phyloP scores from a whole-genome alignment of 2,329 filamentous ascomycete genomes.

The Ophiostoma perfectum region DNA sequence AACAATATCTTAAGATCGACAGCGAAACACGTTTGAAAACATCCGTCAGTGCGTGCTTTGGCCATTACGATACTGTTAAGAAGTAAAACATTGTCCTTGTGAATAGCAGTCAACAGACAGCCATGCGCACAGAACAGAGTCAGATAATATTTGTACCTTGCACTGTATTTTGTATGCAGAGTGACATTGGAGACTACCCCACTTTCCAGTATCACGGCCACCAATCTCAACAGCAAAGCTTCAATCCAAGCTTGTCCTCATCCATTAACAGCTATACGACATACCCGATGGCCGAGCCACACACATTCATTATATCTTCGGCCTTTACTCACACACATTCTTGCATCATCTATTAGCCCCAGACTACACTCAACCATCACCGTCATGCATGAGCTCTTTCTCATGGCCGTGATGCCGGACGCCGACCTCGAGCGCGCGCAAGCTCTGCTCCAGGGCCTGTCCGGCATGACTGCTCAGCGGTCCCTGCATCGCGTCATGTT shows the following conservation, averaged over 20 bases:
- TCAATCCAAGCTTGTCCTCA: neutral
- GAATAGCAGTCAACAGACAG: no score
- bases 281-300: no score
- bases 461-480: slow-evolving; percentile 50
- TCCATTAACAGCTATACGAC: neutral
- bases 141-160: neutral
- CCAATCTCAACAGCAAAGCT: slow-evolving; percentile 11
- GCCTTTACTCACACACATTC: no score
- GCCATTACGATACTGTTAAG: no score
- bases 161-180: neutral
- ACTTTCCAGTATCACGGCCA: slow-evolving; percentile 17
- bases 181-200: slow-evolving; percentile 9
- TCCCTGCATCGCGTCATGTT: slow-evolving; percentile 48
- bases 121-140: no score
- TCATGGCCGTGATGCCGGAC: slow-evolving; percentile 49
- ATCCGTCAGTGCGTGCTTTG: no score
- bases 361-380: neutral
- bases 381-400: slow-evolving; percentile 55
- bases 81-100: no score
- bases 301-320: no score
- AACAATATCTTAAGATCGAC: neutral
- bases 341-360: no score
- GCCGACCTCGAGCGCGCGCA: slow-evolving; percentile 48
- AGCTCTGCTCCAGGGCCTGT: slow-evolving; percentile 52
- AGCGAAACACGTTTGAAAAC: neutral